Base-by-base conservation (phyloP, 805 yeast species). In the Osmozyma mogii region DNA sequence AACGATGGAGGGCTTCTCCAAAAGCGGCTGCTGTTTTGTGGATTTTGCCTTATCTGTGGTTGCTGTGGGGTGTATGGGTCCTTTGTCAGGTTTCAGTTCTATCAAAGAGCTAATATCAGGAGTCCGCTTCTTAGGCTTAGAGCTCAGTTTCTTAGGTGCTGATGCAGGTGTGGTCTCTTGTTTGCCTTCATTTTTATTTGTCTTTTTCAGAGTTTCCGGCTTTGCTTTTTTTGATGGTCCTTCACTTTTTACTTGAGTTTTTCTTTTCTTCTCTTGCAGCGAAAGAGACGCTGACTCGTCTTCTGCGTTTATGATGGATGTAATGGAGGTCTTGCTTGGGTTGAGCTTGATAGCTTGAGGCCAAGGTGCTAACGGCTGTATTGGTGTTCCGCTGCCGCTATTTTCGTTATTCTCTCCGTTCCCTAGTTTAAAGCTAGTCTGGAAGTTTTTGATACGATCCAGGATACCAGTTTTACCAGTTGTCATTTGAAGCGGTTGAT, bases 321-420 rank as follows among this genome's bases (percentile, higher is more conserved):
- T 57, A 16, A 63, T 63, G 5, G 65, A 58, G 1, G 68, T 51
- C 29, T 50, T 58, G 42, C 52, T 56, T n/a, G n/a, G n/a, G n/a
- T n/a, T n/a, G n/a, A n/a, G n/a, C n/a, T n/a, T n/a, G n/a, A n/a
- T n/a, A n/a, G n/a, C n/a, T n/a, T n/a, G n/a, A 18, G 21, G 21
- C 21, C 10, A 18, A 18, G 10, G 10, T 18, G 9, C 21, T 8
- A 18, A 18, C 21, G 22, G 33, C 13, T 5, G 26, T 13, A 9
- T n/a, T 25, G 22, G 9, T 27, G 25, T 15, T 27, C 28, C 13
- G 29, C 22, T 9, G 37, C 24, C 17, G 32, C 24, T 13, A 34
- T 37, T 2, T 34, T 23, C n/a, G 34, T 26, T 2, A 25, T 14
- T 6, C 26, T 24, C 20, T 9, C 27, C 26, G 4, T 30, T 6